phyloP scores from a whole-genome alignment of 129 eudicot species.

The Cynara cardunculus region DNA sequence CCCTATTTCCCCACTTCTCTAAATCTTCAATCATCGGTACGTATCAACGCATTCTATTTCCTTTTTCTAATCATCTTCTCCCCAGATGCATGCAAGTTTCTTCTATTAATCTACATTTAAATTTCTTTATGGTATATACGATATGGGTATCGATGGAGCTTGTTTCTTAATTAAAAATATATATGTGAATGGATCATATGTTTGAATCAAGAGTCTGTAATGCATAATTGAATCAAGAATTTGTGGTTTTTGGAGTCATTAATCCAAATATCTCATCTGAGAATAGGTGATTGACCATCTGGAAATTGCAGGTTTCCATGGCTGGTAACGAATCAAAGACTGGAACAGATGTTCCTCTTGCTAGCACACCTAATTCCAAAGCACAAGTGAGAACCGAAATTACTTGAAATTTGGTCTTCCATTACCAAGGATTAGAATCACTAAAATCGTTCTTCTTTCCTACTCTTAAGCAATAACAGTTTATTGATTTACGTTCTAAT shows the following conservation, averaged over 20 bases:
- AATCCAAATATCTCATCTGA: neutral
- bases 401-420: neutral
- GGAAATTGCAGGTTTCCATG: conserved; percentile 30
- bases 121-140: neutral
- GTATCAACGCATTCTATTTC: neutral
- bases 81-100: neutral
- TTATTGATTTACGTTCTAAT: conserved; percentile 11
- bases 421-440: neutral
- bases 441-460: neutral
- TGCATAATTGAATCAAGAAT: neutral
- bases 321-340: conserved; percentile 25
- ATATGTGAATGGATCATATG: neutral
- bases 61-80: neutral
- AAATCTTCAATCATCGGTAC: conserved; percentile 27
- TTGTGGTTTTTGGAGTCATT: neutral
- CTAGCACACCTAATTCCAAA: conserved; percentile 34
- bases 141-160: neutral
- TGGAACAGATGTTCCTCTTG: conserved; percentile 22
- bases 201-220: too few relatives aligned
- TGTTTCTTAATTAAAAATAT: neutral
- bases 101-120: neutral
- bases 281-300: conserved; percentile 16
- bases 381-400: conserved; percentile 34
- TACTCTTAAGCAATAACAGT: neutral
- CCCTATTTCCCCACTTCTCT: neutral